Evolutionary conservation across 495 filamentous ascomycete genomes (phyloP).

Genomic region (Sphaerosporella brunnea): DNA sequence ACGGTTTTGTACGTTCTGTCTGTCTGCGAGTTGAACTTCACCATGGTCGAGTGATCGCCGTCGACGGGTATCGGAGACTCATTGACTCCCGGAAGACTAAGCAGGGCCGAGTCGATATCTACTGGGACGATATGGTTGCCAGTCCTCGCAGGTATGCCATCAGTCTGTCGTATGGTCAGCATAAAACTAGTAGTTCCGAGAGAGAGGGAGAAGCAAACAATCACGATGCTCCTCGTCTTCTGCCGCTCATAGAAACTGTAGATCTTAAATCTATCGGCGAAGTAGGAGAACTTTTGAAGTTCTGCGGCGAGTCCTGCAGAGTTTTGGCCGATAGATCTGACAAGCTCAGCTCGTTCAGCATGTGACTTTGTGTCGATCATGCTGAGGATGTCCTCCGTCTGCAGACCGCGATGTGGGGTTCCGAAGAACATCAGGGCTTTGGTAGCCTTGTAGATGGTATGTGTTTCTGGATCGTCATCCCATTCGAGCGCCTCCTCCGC

Average conservation of each 20-base stretch:
- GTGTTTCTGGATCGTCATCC: slow-evolving; percentile 3
- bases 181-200: neutral
- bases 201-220: neutral
- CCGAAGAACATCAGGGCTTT: slow-evolving; percentile 8
- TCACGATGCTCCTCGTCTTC: slow-evolving; percentile 2
- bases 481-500: slow-evolving; percentile 1
- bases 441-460: slow-evolving; percentile 6
- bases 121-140: slow-evolving; percentile 1
- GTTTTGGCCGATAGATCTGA: slow-evolving; percentile 1
- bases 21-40: slow-evolving; percentile 5
- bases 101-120: neutral
- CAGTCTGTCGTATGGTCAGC: neutral
- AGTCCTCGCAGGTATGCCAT: neutral
- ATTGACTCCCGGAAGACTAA: neutral
- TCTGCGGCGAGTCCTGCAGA: neutral
- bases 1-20: slow-evolving; percentile 2
- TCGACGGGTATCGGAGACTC: neutral
- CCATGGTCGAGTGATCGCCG: slow-evolving; percentile 9
- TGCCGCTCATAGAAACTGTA: slow-evolving; percentile 3
- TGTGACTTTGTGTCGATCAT: slow-evolving; percentile 6
- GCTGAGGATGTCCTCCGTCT: slow-evolving; percentile 7
- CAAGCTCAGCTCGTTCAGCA: neutral
- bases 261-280: slow-evolving; percentile 2
- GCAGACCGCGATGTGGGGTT: slow-evolving; percentile 6
- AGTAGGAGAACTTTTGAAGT: neutral